These are phyloP conservation scores for Neonectria sp. DNA, from an alignment of 2,329 filamentous ascomycete species.

Conservation along the genomic window DNA sequence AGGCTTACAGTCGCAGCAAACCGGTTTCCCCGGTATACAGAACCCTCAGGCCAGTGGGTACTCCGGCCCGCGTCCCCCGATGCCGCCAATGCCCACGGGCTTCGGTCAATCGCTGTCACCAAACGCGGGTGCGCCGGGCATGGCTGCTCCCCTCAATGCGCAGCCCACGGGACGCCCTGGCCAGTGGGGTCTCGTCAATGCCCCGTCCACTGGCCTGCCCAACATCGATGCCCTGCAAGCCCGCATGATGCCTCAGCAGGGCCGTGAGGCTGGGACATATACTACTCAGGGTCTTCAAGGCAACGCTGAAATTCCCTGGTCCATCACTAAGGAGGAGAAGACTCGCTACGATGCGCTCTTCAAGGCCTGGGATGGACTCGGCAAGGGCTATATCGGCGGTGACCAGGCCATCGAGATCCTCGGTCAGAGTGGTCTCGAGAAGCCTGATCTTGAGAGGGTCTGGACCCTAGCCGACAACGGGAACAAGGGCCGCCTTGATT, in stretches of 20 bases:
- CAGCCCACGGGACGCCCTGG: constrained; percentile 94
- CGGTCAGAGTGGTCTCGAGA: constrained; percentile 93
- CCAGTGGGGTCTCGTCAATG: constrained; percentile 99
- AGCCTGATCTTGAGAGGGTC: constrained; percentile 89
- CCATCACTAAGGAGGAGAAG: constrained; percentile 99
- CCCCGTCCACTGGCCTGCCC: constrained; percentile 88
- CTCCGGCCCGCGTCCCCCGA: constrained; percentile 86
- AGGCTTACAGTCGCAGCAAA: constrained; percentile 77
- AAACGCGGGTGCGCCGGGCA: constrained; percentile 69
- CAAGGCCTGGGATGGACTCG: constrained; percentile 95
- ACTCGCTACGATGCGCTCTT: constrained; percentile 96
- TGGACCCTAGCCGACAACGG: constrained; percentile 96
- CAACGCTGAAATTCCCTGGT: constrained; percentile 97
- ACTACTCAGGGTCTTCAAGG: constrained; percentile 91
- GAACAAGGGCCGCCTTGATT: constrained; percentile 93
- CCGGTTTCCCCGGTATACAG: constrained; percentile 76
- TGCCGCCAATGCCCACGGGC: constrained; percentile 83
- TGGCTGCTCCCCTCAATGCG: constrained; percentile 81
- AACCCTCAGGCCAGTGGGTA: constrained; percentile 85
- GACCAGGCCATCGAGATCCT: constrained; percentile 97
- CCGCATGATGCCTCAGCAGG: constrained; percentile 97
- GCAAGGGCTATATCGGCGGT: constrained; percentile 92
- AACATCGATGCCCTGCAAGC: constrained; percentile 95
- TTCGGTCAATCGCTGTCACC: constrained; percentile 70
- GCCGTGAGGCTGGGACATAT: constrained; percentile 86